Conservation (phyloP, 805 yeast genomes). For the Tetrapisispora phaffii region DNA sequence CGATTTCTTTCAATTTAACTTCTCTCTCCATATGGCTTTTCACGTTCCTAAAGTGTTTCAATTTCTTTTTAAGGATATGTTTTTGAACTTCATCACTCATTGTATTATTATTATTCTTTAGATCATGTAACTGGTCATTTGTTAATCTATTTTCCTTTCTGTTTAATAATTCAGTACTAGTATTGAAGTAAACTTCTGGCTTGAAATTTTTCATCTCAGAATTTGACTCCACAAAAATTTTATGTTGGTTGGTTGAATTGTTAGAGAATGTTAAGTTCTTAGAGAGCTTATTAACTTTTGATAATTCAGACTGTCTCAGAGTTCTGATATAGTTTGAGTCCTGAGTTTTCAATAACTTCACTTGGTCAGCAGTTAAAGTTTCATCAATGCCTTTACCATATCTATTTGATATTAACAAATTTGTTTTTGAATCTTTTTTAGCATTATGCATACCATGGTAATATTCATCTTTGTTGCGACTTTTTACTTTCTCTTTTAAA, state of each 20-base stretch:
- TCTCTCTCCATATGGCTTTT: conserved; percentile 63
- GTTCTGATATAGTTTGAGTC: conserved; percentile 81
- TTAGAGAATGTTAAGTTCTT: conserved; percentile 1
- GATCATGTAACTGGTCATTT: conserved; percentile 43
- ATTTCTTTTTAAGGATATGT: conserved; percentile 5
- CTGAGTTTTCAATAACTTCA: conserved; percentile 77
- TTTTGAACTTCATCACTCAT: conserved; percentile 16
- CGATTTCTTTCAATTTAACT: conserved; percentile 54
- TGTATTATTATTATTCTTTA: conserved; percentile 9
- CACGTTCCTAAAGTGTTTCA: conserved; percentile 46
- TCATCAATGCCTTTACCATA: conserved; percentile 31
- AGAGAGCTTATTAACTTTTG: conserved; percentile 35
- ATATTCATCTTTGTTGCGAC: conserved; percentile 88
- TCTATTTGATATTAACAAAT: conserved; percentile 58
- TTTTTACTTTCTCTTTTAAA: conserved; percentile 59
- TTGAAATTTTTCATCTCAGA: conserved; percentile 48
- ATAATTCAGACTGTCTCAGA: conserved; percentile 56
- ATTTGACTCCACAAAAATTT: conserved; percentile 68
- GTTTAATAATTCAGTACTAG: conserved; percentile 52
- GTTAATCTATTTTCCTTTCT: conserved; percentile 66
- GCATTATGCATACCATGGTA: conserved; percentile 77
- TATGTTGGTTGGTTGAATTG: conserved; percentile 42
- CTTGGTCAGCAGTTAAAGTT: conserved; percentile 59
- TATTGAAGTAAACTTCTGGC: conserved; percentile 58
- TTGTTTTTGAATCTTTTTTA: conserved; percentile 52